phyloP scores from a whole-genome alignment of 2,329 filamentous ascomycete genomes.

The Huntiella bhutanensis region DNA sequence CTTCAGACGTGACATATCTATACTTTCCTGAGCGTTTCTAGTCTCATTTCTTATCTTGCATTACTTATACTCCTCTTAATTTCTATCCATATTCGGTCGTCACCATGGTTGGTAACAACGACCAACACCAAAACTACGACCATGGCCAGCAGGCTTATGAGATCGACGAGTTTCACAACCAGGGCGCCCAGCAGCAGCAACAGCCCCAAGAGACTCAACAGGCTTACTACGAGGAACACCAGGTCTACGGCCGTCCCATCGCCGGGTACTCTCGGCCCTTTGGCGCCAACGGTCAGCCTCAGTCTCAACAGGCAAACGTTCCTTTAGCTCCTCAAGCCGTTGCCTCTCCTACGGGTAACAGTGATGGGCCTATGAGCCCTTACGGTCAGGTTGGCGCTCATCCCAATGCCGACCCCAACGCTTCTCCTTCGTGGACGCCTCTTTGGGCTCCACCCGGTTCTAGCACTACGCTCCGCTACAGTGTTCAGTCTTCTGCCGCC shows the following conservation, averaged over 20 bases:
- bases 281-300: slow-evolving; percentile 6
- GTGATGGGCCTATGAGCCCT: slow-evolving; percentile 8
- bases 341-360: slow-evolving; percentile 6
- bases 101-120: slow-evolving; percentile 21
- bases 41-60: neutral
- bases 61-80: neutral
- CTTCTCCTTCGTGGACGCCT: slow-evolving; percentile 9
- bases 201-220: slow-evolving; percentile 13
- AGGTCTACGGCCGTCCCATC: slow-evolving; percentile 14
- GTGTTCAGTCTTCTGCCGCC: slow-evolving; percentile 11
- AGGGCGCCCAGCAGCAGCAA: slow-evolving; percentile 11
- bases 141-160: slow-evolving; percentile 15
- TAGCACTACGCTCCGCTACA: slow-evolving; percentile 9
- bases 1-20: neutral
- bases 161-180: slow-evolving; percentile 11
- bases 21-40: neutral
- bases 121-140: slow-evolving; percentile 16
- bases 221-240: slow-evolving; percentile 16
- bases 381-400: slow-evolving; percentile 6
- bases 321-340: slow-evolving; percentile 13
- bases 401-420: slow-evolving; percentile 5
- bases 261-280: slow-evolving; percentile 15
- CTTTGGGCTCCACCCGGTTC: slow-evolving; percentile 9
- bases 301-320: slow-evolving; percentile 12
- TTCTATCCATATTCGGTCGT: slow-evolving; percentile 7